Base-by-base conservation (phyloP, 2,329 filamentous ascomycete species). In the Scedosporium minutisporum region DNA sequence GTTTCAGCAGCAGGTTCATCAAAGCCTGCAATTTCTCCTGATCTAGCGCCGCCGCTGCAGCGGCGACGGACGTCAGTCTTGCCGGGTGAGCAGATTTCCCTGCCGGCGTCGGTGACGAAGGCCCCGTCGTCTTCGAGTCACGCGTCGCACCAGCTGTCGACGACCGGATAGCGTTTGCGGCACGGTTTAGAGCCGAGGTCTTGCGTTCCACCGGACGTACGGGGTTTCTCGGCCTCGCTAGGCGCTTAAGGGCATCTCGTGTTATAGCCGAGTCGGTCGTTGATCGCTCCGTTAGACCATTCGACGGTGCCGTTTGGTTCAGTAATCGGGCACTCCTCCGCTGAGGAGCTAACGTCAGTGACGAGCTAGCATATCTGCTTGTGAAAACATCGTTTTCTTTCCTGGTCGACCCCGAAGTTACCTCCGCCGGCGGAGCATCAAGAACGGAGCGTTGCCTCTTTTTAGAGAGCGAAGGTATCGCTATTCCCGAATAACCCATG, bases 291-390 rank as follows among this genome's bases (percentile, higher is more conserved):
- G 29, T 55, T 33, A 57, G 48, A 44, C 53, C 42, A n/a, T 62
- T 27, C 23, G 58, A 41, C 25, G 58, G 53, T 42, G 44, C 57
- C 18, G 38, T 62, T 61, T 63, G 63, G 25, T 65, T 63, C 42
- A 64, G 46, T 29, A 62, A 21, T 16, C 65, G 65, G 44, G 65
- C 64, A 41, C 65, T 66, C 63, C 65, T 65, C 38, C 65, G 63
- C 51, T 64, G 65, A 9, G 64, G 62, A 16, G 57, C 62, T 29
- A 58, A 29, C 6, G 62, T 57, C 21, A 59, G 27, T 21, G 48
- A 61, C 42, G 64, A 66, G 58, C 59, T 51, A 7, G 64, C 48
- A 23, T 46, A 29, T 38, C 60, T 58, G 25, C 38, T 62, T 14
- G 61, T 18, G 58, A 65, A 62, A 41, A 60, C 58, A 41, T 61